phyloP scores from a whole-genome alignment of 2,329 filamentous ascomycete species.

The Aspergillus fructus region DNA sequence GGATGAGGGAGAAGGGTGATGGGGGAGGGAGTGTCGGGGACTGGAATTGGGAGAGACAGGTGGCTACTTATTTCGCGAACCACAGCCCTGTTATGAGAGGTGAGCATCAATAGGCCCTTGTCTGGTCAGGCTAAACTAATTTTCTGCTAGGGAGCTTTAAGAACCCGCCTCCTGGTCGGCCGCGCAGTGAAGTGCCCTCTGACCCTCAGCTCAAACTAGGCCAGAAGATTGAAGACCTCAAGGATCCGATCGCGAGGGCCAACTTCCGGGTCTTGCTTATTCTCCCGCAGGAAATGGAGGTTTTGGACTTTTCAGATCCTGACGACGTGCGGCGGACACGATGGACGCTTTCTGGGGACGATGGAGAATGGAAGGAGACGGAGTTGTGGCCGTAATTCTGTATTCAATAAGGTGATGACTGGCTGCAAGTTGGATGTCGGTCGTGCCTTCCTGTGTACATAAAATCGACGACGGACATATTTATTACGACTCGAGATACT shows the following conservation, averaged over 20 bases:
- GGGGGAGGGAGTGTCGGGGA: conserved; percentile 39
- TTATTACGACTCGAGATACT: neutral
- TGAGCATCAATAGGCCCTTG: conserved; percentile 29
- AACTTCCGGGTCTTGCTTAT: conserved; percentile 90
- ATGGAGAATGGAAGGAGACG: conserved; percentile 60
- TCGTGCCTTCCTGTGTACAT: neutral
- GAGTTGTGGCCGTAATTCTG: conserved; percentile 64
- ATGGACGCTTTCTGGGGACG: conserved; percentile 60
- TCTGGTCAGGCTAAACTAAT: neutral
- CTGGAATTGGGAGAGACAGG: conserved; percentile 78
- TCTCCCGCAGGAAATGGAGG: conserved; percentile 74
- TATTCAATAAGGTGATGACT: too few species aligned
- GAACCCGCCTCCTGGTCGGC: conserved; percentile 67
- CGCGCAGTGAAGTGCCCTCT: conserved; percentile 53
- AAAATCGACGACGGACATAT: neutral
- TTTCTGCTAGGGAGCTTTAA: conserved; percentile 60
- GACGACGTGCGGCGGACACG: conserved; percentile 63
- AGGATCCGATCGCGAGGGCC: conserved; percentile 66
- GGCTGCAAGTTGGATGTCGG: too few species aligned
- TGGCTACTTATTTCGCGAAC: conserved; percentile 89
- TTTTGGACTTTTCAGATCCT: conserved; percentile 68
- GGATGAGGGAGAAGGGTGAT: conserved; percentile 28
- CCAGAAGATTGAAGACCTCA: conserved; percentile 67
- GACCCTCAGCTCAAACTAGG: conserved; percentile 50
- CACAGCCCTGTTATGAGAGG: conserved; percentile 76